A percentile compares a stretch with the other conserved stretches of the same genome.
Evolutionary conservation across 306 rosid species (phyloP).

Genomic region (Clitoria ternatea): DNA sequence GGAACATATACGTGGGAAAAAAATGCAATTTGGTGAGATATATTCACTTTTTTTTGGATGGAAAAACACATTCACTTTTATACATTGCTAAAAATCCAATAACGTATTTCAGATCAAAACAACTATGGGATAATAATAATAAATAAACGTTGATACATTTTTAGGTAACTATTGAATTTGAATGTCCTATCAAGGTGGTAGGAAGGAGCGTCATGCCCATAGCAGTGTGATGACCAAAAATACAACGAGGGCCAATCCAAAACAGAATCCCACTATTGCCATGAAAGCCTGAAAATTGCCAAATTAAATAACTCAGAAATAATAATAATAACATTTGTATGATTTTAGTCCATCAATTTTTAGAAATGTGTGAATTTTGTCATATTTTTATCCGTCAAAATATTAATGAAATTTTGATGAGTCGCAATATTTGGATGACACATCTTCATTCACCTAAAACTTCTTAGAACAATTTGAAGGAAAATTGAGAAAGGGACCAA

Average conservation of each 20-base stretch:
- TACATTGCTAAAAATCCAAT: background rate
- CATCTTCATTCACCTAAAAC: no score
- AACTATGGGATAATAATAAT: background rate
- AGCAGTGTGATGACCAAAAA: constrained; percentile 69
- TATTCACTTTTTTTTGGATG: no score
- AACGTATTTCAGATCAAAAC: background rate
- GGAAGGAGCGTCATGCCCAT: constrained; percentile 48
- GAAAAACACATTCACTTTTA: no score
- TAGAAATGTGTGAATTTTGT: no score
- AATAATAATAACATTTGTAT: background rate
- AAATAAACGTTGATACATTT: background rate
- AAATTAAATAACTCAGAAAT: constrained; percentile 3
- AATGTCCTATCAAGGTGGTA: background rate
- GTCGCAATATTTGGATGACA: no score
- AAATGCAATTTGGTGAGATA: background rate
- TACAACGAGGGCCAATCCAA: constrained; percentile 62
- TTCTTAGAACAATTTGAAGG: no score
- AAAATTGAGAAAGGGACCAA: no score
- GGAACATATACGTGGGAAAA: background rate
- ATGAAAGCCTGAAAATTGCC: constrained; percentile 59
- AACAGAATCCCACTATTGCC: constrained; percentile 62
- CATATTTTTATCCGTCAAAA: no score
- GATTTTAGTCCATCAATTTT: no score
- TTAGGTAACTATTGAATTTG: background rate
- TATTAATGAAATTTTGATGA: no score